Percentiles rank a stretch among this genome's conserved stretches.
Conservation (phyloP, 164 flowering plant genomes). For the Akebia trifoliata region DNA sequence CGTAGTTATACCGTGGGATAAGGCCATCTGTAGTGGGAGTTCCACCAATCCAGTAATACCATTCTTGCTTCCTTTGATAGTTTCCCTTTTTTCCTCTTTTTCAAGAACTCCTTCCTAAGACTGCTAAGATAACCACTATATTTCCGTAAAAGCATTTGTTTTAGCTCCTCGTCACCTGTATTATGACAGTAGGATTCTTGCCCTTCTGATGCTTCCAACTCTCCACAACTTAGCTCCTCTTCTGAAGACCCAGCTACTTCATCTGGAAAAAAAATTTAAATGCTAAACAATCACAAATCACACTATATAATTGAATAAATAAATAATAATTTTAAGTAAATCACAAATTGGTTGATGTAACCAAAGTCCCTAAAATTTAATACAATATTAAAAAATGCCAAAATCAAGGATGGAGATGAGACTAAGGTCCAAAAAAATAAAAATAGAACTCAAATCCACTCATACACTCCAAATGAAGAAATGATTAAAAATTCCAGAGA, state of each 20-base stretch:
- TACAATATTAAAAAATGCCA: no score
- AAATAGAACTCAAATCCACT: no score
- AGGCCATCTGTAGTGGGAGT: slow-evolving; percentile 58
- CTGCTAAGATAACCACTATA: slow-evolving; percentile 59
- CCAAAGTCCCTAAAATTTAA: no score
- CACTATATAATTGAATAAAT: neutral
- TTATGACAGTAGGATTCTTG: slow-evolving; percentile 21
- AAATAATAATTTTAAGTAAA: neutral
- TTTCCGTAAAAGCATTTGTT: slow-evolving; percentile 50
- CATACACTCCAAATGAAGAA: no score
- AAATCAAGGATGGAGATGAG: no score
- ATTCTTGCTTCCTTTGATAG: slow-evolving; percentile 53
- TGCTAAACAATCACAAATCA: neutral
- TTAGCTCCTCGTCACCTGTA: slow-evolving; percentile 38
- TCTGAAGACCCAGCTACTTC: slow-evolving; percentile 40
- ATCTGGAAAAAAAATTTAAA: slow-evolving; percentile 19
- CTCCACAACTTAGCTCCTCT: slow-evolving; percentile 46
- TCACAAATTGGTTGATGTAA: neutral
- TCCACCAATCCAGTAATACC: slow-evolving; percentile 58
- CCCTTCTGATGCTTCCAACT: slow-evolving; percentile 30
- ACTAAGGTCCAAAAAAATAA: no score
- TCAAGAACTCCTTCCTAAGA: slow-evolving; percentile 45
- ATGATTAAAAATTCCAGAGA: no score
- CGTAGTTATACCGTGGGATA: slow-evolving; percentile 59
- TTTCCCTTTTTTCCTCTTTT: slow-evolving; percentile 61